Conservation (phyloP, 2,329 filamentous ascomycete genomes). For the Reticulascus tulasneorum region DNA sequence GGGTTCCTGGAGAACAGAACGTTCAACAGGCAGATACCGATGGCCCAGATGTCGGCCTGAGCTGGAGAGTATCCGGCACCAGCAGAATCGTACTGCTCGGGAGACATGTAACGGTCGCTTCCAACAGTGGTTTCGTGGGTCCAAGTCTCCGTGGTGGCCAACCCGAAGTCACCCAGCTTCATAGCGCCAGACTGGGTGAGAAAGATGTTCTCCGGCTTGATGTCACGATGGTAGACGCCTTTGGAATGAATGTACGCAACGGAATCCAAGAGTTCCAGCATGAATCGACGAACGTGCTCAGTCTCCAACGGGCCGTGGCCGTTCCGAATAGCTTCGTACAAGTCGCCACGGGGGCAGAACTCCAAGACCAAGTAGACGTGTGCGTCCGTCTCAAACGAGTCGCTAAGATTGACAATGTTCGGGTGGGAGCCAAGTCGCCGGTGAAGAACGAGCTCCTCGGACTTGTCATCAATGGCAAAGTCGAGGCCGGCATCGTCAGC, state of each 20-base stretch:
- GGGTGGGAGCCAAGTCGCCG: slow-evolving; percentile 72
- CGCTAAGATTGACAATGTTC: slow-evolving; percentile 89
- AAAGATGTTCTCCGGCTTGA: slow-evolving; percentile 99
- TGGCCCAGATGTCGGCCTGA: slow-evolving; percentile 93
- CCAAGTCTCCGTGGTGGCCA: slow-evolving; percentile 86
- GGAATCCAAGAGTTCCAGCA: slow-evolving; percentile 88
- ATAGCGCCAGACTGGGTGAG: slow-evolving; percentile 78
- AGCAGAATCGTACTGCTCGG: slow-evolving; percentile 91
- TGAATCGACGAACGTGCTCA: slow-evolving; percentile 94
- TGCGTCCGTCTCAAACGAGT: slow-evolving; percentile 86
- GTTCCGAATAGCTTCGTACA: slow-evolving; percentile 94
- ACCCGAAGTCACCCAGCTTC: slow-evolving; percentile 95
- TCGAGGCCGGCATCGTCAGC: slow-evolving; percentile 56
- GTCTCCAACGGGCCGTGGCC: slow-evolving; percentile 88
- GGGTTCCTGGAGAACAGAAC: slow-evolving; percentile 96
- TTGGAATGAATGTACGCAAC: slow-evolving; percentile 88
- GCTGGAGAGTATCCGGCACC: slow-evolving; percentile 86
- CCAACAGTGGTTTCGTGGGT: slow-evolving; percentile 91
- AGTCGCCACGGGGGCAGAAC: slow-evolving; percentile 89
- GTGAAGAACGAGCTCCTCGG: slow-evolving; percentile 78
- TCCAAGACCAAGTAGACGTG: slow-evolving; percentile 92
- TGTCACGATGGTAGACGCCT: slow-evolving; percentile 92
- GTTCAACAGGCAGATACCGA: slow-evolving; percentile 94
- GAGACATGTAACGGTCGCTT: slow-evolving; percentile 98
- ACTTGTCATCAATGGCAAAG: slow-evolving; percentile 75